A percentile compares a stretch with the other conserved stretches of the same genome.
Evolutionary conservation across 768 basidiomycete genomes (phyloP).

Genomic region (Bullera alba): DNA sequence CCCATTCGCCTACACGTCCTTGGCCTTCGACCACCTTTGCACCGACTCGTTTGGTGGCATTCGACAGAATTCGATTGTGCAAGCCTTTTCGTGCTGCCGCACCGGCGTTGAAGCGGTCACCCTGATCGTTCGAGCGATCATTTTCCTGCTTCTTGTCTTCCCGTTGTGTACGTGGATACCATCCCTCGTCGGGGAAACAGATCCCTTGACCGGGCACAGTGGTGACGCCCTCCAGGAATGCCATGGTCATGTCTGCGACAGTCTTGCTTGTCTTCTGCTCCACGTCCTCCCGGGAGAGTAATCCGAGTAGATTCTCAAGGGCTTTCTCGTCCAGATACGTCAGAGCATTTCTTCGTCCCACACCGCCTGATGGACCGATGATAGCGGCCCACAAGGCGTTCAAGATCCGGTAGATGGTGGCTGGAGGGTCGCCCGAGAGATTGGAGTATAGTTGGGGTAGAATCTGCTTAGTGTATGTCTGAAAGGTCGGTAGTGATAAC

Average conservation of each 20-base stretch:
- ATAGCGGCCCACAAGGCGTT: constrained; percentile 34
- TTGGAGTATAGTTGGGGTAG: constrained; percentile 34
- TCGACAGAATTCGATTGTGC: constrained; percentile 74
- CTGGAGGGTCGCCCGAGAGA: constrained; percentile 33
- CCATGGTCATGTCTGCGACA: constrained; percentile 61
- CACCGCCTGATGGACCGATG: constrained; percentile 21
- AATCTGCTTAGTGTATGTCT: constrained; percentile 32
- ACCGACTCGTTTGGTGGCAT: constrained; percentile 59
- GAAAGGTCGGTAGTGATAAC: constrained; percentile 31
- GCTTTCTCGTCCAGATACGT: constrained; percentile 36
- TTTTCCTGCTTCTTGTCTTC: constrained; percentile 26
- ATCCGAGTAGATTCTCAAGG: constrained; percentile 55
- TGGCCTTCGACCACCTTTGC: constrained; percentile 75
- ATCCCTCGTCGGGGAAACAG: constrained; percentile 81
- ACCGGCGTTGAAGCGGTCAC: constrained; percentile 51
- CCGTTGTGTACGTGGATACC: constrained; percentile 71
- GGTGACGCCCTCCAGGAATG: constrained; percentile 78
- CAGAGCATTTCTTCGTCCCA: constrained; percentile 32
- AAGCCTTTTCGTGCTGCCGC: constrained; percentile 30
- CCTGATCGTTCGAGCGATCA: constrained; percentile 35
- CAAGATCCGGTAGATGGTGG: constrained; percentile 37
- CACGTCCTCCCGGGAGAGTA: constrained; percentile 63
- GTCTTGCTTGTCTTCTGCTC: constrained; percentile 53
- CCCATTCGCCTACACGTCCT: constrained; percentile 72
- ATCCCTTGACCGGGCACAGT: constrained; percentile 73